These are phyloP conservation scores for Poa annua DNA, from an alignment of 176 grass and related monocot genomes.

Conservation along the genomic window DNA sequence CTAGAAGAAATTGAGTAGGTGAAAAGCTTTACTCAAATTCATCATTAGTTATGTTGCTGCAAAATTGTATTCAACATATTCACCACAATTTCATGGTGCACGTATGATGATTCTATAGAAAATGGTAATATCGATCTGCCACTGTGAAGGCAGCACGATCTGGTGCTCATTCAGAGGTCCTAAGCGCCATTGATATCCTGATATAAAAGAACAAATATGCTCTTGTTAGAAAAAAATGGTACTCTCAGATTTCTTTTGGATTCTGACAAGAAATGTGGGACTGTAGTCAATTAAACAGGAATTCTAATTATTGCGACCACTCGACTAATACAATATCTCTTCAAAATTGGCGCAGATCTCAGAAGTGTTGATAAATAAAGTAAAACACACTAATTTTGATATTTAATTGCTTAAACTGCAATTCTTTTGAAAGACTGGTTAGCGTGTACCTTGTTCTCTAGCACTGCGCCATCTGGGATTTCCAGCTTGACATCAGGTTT, in stretches of 20 bases:
- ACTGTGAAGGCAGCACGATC: not conserved
- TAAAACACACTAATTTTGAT: not conserved
- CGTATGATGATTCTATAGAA: slow-evolving; percentile 33
- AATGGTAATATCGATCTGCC: slow-evolving; percentile 7
- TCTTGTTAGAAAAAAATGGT: slow-evolving; percentile 1
- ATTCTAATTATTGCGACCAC: not conserved
- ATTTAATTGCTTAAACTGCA: slow-evolving; percentile 24
- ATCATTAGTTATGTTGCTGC: slow-evolving; percentile 13
- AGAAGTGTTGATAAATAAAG: slow-evolving; percentile 10
- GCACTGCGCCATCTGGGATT: slow-evolving; percentile 68
- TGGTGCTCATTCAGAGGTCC: slow-evolving; percentile 38
- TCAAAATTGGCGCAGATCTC: slow-evolving; percentile 23
- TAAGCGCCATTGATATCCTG: slow-evolving; percentile 63
- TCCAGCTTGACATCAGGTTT: slow-evolving; percentile 74
- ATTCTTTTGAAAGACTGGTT: not conserved
- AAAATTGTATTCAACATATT: slow-evolving; percentile 33
- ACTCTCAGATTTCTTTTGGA: not conserved
- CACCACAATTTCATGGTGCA: slow-evolving; percentile 36
- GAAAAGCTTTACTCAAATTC: not conserved
- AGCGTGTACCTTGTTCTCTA: slow-evolving; percentile 72
- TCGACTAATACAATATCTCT: not conserved
- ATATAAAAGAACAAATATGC: slow-evolving; percentile 21
- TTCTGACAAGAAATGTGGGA: not conserved
- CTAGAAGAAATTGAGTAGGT: slow-evolving; percentile 22
- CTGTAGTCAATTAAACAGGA: not conserved